Percentiles rank a stretch among this genome's conserved stretches.
Evolutionary conservation across 2,329 filamentous ascomycete species (phyloP).

Genomic region (Hymenoscyphus scutula): DNA sequence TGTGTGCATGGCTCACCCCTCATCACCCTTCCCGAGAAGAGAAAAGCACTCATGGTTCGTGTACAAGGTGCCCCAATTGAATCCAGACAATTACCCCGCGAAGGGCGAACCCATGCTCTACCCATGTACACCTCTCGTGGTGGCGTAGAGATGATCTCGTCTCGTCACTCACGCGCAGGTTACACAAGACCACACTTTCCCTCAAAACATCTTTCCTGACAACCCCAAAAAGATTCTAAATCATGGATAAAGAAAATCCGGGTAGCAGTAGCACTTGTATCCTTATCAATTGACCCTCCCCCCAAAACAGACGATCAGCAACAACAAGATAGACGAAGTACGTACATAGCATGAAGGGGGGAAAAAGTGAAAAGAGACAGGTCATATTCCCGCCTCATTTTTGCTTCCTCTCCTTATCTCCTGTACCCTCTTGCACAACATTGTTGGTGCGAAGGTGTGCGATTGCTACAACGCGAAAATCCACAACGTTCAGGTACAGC

Average conservation of each 20-base stretch:
- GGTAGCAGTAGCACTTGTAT: background rate
- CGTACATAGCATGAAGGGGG: too few relatives aligned
- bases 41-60: background rate
- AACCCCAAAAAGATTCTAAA: background rate
- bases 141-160: background rate
- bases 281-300: background rate
- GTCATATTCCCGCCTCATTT: constrained; percentile 4
- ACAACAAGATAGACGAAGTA: background rate
- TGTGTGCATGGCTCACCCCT: background rate
- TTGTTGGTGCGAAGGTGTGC: background rate
- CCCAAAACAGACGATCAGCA: too few relatives aligned
- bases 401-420: too few relatives aligned
- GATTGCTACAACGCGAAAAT: background rate
- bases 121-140: background rate
- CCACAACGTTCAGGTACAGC: constrained; percentile 7
- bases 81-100: background rate
- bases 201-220: background rate
- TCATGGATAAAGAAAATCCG: background rate
- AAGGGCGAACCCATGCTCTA: background rate
- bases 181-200: background rate
- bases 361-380: background rate
- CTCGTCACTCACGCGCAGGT: background rate
- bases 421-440: background rate
- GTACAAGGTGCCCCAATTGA: background rate
- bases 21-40: background rate